A percentile compares a stretch with the other conserved stretches of the same genome.
These are phyloP conservation scores for Entelexis paramagnoliae DNA, from an alignment of 1,139 yeast species.

Conservation along the genomic window DNA sequence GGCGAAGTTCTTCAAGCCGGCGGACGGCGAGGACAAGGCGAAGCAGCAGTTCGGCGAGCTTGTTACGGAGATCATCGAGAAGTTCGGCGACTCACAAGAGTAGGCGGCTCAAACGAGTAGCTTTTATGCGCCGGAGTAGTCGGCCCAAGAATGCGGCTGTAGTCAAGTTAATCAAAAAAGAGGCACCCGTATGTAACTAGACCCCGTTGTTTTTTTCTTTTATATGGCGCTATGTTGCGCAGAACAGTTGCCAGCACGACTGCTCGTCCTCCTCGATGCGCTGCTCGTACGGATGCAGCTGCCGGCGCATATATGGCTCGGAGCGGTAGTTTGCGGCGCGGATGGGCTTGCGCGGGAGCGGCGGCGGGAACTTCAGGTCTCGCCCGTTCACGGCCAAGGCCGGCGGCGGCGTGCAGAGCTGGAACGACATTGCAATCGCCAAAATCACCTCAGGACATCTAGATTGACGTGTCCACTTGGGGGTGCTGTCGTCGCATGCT, in stretches of 20 bases:
- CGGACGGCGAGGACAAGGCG: constrained; percentile 73
- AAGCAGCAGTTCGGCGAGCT: constrained; percentile 67
- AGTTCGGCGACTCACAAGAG: constrained; percentile 92
- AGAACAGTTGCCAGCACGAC: not conserved
- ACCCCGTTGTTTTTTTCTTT: not conserved
- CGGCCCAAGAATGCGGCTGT: too few relatives aligned
- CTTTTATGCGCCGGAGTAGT: too few relatives aligned
- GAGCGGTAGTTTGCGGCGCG: not conserved
- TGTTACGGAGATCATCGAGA: constrained; percentile 66
- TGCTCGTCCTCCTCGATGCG: not conserved
- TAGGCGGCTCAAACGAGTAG: too few relatives aligned
- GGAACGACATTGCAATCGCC: not conserved
- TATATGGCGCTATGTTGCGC: not conserved
- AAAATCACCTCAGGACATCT: too few relatives aligned
- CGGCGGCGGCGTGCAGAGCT: not conserved
- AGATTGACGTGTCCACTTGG: not conserved
- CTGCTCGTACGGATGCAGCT: constrained; percentile 2
- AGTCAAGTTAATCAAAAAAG: not conserved
- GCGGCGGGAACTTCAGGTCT: not conserved
- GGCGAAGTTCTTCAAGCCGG: constrained; percentile 92
- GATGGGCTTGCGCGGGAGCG: not conserved
- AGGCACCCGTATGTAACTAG: not conserved
- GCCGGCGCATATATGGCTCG: not conserved
- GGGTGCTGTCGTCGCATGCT: too few relatives aligned
- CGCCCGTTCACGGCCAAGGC: not conserved